These are phyloP conservation scores for Drechslerella stenobrocha DNA, from an alignment of 2,329 filamentous ascomycete genomes.

Conservation along the genomic window DNA sequence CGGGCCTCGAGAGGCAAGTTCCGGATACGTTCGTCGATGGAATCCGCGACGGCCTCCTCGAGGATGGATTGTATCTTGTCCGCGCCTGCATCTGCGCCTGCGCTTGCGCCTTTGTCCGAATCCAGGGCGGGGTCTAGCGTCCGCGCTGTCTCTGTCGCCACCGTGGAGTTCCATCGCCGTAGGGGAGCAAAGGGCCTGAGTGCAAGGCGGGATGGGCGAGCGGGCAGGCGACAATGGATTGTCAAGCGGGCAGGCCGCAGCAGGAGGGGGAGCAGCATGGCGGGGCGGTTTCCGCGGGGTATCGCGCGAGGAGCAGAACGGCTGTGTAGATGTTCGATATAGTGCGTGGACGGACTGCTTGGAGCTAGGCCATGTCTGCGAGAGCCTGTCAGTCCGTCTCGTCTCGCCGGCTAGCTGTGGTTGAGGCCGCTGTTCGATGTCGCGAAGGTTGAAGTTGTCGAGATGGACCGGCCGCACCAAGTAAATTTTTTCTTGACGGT, in stretches of 20 bases:
- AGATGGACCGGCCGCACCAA: conserved; percentile 14
- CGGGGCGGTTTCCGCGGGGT: background rate
- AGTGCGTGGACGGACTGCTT: background rate
- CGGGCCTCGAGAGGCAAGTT: conserved; percentile 60
- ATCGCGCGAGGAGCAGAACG: background rate
- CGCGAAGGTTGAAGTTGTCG: background rate
- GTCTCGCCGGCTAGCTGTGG: background rate
- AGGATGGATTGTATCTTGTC: conserved; percentile 42
- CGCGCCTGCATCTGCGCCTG: background rate
- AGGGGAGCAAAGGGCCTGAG: conserved; percentile 4
- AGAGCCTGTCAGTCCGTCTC: background rate
- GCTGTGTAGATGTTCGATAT: background rate
- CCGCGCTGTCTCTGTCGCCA: background rate
- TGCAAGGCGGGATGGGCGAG: conserved; percentile 1
- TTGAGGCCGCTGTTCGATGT: background rate
- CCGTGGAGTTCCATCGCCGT: conserved; percentile 16
- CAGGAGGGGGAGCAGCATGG: conserved; percentile 31
- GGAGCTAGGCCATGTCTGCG: conserved; percentile 7
- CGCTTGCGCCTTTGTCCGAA: background rate
- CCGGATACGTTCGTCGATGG: conserved; percentile 52
- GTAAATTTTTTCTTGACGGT: conserved; percentile 1
- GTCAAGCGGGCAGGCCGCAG: conserved; percentile 26
- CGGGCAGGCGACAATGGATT: conserved; percentile 21
- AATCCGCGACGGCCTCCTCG: conserved; percentile 28
- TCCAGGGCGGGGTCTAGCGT: background rate